Conservation (phyloP, 1,284 basidiomycete genomes). For the Ustilago trichophora region DNA sequence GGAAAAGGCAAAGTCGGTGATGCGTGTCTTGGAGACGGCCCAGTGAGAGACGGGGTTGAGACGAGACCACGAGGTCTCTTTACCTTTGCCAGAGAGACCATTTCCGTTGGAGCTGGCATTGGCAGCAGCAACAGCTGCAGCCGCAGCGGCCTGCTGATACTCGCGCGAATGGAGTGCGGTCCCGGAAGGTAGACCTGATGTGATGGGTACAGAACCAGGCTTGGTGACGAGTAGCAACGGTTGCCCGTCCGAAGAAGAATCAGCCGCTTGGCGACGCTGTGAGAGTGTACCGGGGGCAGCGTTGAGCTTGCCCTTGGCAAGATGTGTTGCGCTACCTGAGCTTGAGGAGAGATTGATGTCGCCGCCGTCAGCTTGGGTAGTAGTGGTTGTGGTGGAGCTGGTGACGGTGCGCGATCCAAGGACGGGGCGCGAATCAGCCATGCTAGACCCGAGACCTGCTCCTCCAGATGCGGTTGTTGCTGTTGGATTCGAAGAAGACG, state of each 20-base stretch:
- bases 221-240: slow-evolving; percentile 44
- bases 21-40: slow-evolving; percentile 37
- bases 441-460: slow-evolving; percentile 8
- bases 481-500: slow-evolving; percentile 13
- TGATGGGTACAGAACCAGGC: slow-evolving; percentile 36
- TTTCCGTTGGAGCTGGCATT: slow-evolving; percentile 29
- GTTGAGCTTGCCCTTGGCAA: slow-evolving; percentile 7
- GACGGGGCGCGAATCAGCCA: slow-evolving; percentile 23
- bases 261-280: slow-evolving; percentile 19
- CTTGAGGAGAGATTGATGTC: slow-evolving; percentile 28
- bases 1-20: slow-evolving; percentile 60
- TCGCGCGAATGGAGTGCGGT: slow-evolving; percentile 19
- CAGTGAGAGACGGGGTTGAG: slow-evolving; percentile 62
- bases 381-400: slow-evolving; percentile 40
- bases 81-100: slow-evolving; percentile 46
- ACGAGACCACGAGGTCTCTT: slow-evolving; percentile 40
- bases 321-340: slow-evolving; percentile 30
- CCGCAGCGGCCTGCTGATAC: slow-evolving; percentile 37
- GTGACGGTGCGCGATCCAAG: slow-evolving; percentile 33
- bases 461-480: background rate
- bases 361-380: slow-evolving; percentile 18
- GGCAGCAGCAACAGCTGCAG: slow-evolving; percentile 28
- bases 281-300: slow-evolving; percentile 22
- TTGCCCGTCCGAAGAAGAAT: slow-evolving; percentile 6
- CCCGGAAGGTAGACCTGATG: slow-evolving; percentile 32